These are phyloP conservation scores for Cutaneotrichosporon spelunceum DNA, from an alignment of 1,284 basidiomycete species.

Conservation along the genomic window DNA sequence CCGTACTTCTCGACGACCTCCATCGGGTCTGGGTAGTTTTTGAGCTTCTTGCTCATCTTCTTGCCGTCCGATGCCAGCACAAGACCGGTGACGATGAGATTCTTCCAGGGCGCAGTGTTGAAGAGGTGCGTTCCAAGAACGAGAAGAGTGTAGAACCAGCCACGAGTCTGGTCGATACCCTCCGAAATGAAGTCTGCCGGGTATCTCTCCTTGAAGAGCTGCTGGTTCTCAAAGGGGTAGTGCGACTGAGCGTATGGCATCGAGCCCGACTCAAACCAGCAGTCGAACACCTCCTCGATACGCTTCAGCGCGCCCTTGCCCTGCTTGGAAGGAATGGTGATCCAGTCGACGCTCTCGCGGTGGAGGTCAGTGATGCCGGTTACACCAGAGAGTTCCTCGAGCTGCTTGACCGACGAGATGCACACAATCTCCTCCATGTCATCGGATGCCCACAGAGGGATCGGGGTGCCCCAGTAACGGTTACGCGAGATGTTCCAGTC, in stretches of 20 bases:
- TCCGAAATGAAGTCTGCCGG: conserved; percentile 99
- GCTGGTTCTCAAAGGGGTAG: conserved; percentile 94
- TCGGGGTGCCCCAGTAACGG: conserved; percentile 98
- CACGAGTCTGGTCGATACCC: conserved; percentile 92
- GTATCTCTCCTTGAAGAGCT: conserved; percentile 69
- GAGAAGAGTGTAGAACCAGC: conserved; percentile 99
- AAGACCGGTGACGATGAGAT: conserved; percentile 92
- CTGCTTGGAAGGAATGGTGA: conserved; percentile 89
- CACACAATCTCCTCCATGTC: conserved; percentile 91
- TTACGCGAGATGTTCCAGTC: conserved; percentile 99
- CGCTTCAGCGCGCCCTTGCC: conserved; percentile 88
- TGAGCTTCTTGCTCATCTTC: conserved; percentile 99
- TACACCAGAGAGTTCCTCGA: conserved; percentile 82
- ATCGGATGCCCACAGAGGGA: conserved; percentile 94
- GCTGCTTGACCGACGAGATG: conserved; percentile 81
- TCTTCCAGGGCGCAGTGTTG: conserved; percentile 94
- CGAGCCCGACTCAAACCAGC: conserved; percentile 99
- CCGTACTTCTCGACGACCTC: conserved; percentile 87
- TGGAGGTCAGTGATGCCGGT: conserved; percentile 88
- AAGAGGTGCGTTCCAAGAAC: conserved; percentile 95
- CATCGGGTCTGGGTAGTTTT: conserved; percentile 98
- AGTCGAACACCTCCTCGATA: conserved; percentile 97
- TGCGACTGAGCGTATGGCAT: conserved; percentile 99
- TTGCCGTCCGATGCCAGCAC: conserved; percentile 97
- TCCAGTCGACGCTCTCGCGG: conserved; percentile 89